Evolutionary conservation across 1,284 basidiomycete genomes (phyloP), one percentile per base, ranked within the genome.

Genomic region (Veloporphyrellus conicus): DNA sequence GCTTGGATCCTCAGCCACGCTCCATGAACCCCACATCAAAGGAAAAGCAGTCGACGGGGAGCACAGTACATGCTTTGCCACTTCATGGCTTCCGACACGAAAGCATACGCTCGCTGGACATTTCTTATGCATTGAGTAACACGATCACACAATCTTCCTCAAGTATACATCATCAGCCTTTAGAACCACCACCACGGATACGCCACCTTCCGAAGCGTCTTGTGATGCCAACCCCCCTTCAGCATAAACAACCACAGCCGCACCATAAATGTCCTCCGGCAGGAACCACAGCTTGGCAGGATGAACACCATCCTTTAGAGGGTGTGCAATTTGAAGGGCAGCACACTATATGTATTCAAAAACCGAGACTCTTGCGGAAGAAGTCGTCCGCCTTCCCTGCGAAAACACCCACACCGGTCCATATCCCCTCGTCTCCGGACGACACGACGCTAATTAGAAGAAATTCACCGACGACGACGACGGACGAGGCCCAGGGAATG

Each of bases 151-250:
- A 37, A n/a, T n/a, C n/a, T 28, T 25, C 55, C 27, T 23, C 46
- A 20, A 19, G 22, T 34, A 16, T 45, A 40, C 66, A 53, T 35
- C 49, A 55, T 36, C 48, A 49, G 16, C 29, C 48, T 20, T 40
- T 45, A 19, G 54, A 54, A 15, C 65, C 61, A 0, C 65, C 61
- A 0, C 63, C 58, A 22, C 75, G 73, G 42, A 48, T 49, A 14
- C 70, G 66, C 31, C 74, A 81, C 57, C 57, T 81, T 20, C 82
- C 82, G 3, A 82, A 75, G 61, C 74, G 68, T 29, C 75, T 85
- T 27, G 78, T 85, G 29, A 85, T 85, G 82, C 82, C 82, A 36
- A 63, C 78, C 6, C 83, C 77, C 15, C 69, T 85, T 20, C 73
- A 76, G 45, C 50, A 51, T 28, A 58, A 53, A 25, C 48, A 27